Base-by-base conservation (phyloP, 192 early-diverging fungal species). In the Coemansia sp. region DNA sequence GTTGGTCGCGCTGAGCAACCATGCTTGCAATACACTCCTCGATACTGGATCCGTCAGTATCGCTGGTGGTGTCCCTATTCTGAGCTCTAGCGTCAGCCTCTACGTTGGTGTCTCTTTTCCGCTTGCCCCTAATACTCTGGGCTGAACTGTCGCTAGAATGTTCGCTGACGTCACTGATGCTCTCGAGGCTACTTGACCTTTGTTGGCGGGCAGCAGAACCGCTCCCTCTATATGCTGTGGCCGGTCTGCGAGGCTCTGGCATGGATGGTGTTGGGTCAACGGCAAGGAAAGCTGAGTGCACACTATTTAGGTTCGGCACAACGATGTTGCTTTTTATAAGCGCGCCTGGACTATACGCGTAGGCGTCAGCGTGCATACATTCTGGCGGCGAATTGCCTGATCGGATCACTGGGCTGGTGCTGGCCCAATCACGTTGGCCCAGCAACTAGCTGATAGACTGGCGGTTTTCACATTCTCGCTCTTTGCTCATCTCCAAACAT, bases 1-100 rank as follows among this genome's bases (percentile, higher is more conserved):
- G 69, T 53, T 66, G 62, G 14, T 80, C 69, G 25, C 77, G 77
- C 47, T 65, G 62, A n/a, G 39, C 55, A 28, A 65, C 53, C 69
- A 80, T 75, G 38, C 55, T 60, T 20, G 56, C 57, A 11, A 73
- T 75, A 38, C 67, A 74, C 10, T 48, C 38, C 9, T 71, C 73
- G 14, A 75, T 73, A 23, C 47, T 20, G 26, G 31, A 38, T 20
- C 42, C 23, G n/a, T 43, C 62, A 36, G 60, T 41, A 21, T 14
- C 28, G 26, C 35, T 39, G 56, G 16, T 35, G n/a, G 16, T 12
- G 28, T 61, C 60, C 3, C 11, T 16, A 16, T 25, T 23, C 23
- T 21, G 21, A 12, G 28, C 52, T 33, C 26, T 28, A 14, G 28
- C 28, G 5, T 14, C 11, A 10, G 3, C 23, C 11, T 52, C 52